phyloP scores from a whole-genome alignment of 345 rosid species.

The Fremontodendron californicum region DNA sequence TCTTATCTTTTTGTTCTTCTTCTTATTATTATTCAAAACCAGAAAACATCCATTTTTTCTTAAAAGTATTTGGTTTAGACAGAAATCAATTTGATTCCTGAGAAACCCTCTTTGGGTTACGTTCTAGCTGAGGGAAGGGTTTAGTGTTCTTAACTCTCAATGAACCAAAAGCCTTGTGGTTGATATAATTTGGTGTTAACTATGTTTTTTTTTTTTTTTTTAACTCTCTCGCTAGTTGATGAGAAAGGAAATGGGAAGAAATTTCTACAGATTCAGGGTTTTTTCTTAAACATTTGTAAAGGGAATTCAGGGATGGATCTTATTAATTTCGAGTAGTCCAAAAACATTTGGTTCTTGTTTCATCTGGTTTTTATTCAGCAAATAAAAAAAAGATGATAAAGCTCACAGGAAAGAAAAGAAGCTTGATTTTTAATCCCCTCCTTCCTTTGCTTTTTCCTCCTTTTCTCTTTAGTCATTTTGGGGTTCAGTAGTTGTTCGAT shows the following conservation, averaged over 20 bases:
- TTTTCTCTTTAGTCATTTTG: neutral
- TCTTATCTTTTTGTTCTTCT: neutral
- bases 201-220: neutral
- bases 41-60: neutral
- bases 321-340: neutral
- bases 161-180: neutral
- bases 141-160: neutral
- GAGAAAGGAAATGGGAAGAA: neutral
- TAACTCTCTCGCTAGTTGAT: neutral
- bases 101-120: neutral
- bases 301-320: neutral
- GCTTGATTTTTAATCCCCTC: neutral
- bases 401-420: neutral
- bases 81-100: neutral
- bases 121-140: conserved; percentile 3
- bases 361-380: too few species aligned
- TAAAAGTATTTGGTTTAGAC: neutral
- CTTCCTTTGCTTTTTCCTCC: neutral
- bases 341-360: neutral
- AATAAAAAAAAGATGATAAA: neutral
- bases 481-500: neutral
- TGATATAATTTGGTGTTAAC: neutral
- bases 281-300: neutral
- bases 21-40: neutral
- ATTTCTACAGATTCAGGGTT: neutral